Evolutionary conservation across 306 rosid species (phyloP).

Genomic region (Lithocarpus polystachyus): DNA sequence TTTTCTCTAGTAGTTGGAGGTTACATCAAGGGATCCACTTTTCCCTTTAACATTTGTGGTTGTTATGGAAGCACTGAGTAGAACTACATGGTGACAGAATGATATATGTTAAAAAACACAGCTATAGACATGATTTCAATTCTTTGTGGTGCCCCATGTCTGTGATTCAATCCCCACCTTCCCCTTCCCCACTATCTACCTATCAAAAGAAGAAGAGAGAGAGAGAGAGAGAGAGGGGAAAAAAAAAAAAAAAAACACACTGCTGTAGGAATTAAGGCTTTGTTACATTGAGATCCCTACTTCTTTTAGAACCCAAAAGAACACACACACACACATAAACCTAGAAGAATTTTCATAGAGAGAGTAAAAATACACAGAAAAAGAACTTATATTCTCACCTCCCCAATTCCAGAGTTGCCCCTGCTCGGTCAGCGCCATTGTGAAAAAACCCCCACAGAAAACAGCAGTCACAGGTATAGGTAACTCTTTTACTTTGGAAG

Average conservation of each 20-base stretch:
- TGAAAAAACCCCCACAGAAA: slow-evolving; percentile 92
- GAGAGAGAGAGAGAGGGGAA: too few relatives aligned
- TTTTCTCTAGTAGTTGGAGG: too few relatives aligned
- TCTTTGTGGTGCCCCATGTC: too few relatives aligned
- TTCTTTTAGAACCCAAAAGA: background rate
- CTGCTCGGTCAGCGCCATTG: slow-evolving; percentile 67
- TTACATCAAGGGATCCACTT: too few relatives aligned
- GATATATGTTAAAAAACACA: background rate
- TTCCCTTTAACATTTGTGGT: too few relatives aligned
- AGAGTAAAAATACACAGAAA: background rate
- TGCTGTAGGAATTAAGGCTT: background rate
- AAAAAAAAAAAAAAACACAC: too few relatives aligned
- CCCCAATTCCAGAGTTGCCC: slow-evolving; percentile 96
- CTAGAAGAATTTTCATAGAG: background rate
- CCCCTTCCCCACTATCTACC: too few relatives aligned
- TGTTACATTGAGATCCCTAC: background rate
- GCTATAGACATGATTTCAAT: background rate
- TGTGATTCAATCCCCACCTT: too few relatives aligned
- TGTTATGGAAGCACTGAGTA: background rate
- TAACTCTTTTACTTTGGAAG: slow-evolving; percentile 72
- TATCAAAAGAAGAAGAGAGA: too few relatives aligned
- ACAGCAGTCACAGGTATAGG: slow-evolving; percentile 68
- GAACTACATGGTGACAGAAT: background rate
- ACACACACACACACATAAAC: background rate
- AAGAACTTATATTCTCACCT: slow-evolving; percentile 41